phyloP scores from a whole-genome alignment of 139 green algal species.

The Chlorella ohadii region DNA sequence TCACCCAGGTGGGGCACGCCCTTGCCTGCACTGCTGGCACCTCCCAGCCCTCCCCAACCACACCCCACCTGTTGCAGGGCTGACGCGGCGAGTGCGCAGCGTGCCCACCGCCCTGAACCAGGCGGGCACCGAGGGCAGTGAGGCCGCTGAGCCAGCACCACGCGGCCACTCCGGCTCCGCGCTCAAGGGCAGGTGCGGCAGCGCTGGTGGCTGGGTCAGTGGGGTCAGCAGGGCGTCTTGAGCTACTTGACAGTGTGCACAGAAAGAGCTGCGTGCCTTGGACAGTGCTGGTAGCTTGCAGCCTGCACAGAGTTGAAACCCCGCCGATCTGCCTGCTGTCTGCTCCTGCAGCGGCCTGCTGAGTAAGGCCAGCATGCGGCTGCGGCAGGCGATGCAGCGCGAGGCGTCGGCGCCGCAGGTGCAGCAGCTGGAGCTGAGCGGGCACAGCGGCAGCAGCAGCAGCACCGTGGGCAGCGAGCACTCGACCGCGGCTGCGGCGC shows the following conservation, averaged over 20 bases:
- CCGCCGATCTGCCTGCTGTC: not conserved
- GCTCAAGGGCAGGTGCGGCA: slow-evolving; percentile 13
- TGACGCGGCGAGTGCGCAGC: not conserved
- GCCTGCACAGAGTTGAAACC: no score
- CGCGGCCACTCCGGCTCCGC: slow-evolving; percentile 3
- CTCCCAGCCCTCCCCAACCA: no score
- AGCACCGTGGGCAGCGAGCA: not conserved
- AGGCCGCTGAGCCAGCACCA: not conserved
- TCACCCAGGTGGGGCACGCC: no score
- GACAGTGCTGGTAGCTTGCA: not conserved
- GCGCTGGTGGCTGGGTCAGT: no score
- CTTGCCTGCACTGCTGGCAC: no score
- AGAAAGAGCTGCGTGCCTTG: no score
- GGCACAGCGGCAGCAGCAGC: slow-evolving; percentile 10
- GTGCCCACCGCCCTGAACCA: not conserved
- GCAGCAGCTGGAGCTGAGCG: slow-evolving; percentile 25
- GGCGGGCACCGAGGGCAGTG: not conserved
- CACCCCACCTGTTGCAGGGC: not conserved
- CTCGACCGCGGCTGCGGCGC: not conserved
- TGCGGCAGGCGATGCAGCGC: slow-evolving; percentile 9
- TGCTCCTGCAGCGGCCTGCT: slow-evolving; percentile 10
- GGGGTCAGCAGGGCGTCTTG: no score
- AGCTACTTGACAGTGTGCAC: no score
- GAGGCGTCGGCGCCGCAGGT: not conserved
- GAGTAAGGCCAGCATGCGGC: slow-evolving; percentile 8